Conservation (phyloP, 2,329 filamentous ascomycete species). For the Plectosphaerella cucumerina region DNA sequence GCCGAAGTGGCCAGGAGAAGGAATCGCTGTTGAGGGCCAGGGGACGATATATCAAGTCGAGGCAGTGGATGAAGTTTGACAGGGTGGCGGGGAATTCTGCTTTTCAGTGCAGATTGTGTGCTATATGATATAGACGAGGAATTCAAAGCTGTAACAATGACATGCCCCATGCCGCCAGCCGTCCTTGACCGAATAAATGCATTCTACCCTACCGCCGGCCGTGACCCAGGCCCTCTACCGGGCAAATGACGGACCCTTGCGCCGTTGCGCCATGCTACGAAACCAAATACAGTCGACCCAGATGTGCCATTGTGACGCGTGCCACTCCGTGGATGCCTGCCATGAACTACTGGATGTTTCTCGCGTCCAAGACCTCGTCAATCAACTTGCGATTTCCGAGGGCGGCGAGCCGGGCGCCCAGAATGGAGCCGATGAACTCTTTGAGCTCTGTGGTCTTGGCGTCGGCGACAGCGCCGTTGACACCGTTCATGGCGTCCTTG, state of each 20-base stretch:
- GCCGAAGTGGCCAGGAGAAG: too few relatives aligned
- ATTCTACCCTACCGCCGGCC: background rate
- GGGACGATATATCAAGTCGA: too few relatives aligned
- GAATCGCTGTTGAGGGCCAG: too few relatives aligned
- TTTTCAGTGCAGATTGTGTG: background rate
- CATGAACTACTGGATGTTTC: slow-evolving; percentile 44
- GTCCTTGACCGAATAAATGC: background rate
- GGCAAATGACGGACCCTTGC: slow-evolving; percentile 12
- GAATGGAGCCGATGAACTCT: slow-evolving; percentile 51
- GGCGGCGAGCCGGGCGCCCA: slow-evolving; percentile 44
- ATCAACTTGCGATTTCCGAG: slow-evolving; percentile 44
- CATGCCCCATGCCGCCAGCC: too few relatives aligned
- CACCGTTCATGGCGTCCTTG: slow-evolving; percentile 8
- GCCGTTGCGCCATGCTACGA: slow-evolving; percentile 13
- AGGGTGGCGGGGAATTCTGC: slow-evolving; percentile 7
- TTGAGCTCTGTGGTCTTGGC: slow-evolving; percentile 40
- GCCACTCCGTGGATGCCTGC: slow-evolving; percentile 17
- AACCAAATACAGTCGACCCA: slow-evolving; percentile 4
- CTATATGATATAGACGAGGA: slow-evolving; percentile 4
- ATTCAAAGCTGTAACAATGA: background rate
- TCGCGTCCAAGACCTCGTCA: slow-evolving; percentile 49
- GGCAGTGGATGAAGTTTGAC: too few relatives aligned
- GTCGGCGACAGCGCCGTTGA: slow-evolving; percentile 20
- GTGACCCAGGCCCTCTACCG: too few relatives aligned
- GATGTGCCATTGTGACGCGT: too few relatives aligned